Conservation (phyloP, 1,284 basidiomycete species). For the Phylloboletellus chloephorus region DNA sequence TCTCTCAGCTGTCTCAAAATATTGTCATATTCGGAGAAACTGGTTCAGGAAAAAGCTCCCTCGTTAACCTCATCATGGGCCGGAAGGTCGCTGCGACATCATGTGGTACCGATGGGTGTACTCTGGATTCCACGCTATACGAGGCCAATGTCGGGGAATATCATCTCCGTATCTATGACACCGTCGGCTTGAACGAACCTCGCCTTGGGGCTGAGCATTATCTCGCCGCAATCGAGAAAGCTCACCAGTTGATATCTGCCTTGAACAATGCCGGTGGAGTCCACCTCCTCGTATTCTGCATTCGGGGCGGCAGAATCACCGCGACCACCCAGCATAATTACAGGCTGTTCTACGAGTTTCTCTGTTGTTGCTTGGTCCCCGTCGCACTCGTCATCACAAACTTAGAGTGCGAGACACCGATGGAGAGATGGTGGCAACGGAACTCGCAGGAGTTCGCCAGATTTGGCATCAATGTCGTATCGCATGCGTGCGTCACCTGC, state of each 20-base stretch:
- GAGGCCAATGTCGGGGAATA: constrained; percentile 13
- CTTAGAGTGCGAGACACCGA: constrained; percentile 27
- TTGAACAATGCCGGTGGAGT: constrained; percentile 25
- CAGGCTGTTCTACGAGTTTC: constrained; percentile 28
- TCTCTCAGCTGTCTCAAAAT: constrained; percentile 15
- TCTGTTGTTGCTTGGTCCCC: constrained; percentile 28
- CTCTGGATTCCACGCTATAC: constrained; percentile 25
- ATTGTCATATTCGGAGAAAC: constrained; percentile 30
- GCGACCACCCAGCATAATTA: constrained; percentile 31
- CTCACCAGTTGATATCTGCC: constrained; percentile 18
- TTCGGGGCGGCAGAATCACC: constrained; percentile 32
- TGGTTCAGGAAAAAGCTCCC: constrained; percentile 32
- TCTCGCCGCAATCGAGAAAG: constrained; percentile 30
- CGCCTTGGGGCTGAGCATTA: constrained; percentile 24
- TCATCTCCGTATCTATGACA: constrained; percentile 25
- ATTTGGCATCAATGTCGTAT: constrained; percentile 22
- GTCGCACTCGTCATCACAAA: constrained; percentile 29
- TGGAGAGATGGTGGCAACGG: constrained; percentile 29
- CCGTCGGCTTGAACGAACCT: constrained; percentile 30
- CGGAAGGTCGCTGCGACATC: constrained; percentile 23
- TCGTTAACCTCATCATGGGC: constrained; percentile 29
- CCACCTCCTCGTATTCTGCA: constrained; percentile 30
- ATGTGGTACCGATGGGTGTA: constrained; percentile 28
- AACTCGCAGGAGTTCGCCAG: constrained; percentile 25
- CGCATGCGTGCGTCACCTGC: constrained; percentile 28